phyloP scores from a whole-genome alignment of 139 green algal genomes.

The Trebouxia sp. region DNA sequence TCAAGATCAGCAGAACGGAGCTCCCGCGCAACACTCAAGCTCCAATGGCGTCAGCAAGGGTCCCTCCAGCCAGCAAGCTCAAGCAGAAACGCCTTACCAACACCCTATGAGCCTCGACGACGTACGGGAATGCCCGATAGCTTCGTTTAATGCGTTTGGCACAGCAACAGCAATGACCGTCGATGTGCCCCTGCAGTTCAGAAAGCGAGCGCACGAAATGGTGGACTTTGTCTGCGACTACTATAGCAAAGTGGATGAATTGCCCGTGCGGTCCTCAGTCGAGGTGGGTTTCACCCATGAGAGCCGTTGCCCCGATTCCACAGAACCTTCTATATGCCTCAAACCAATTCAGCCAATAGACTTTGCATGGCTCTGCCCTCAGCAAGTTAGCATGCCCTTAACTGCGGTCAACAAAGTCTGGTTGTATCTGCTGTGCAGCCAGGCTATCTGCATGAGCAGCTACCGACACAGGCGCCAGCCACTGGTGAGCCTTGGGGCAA shows the following conservation, averaged over 20 bases:
- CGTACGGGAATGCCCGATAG: constrained; percentile 16
- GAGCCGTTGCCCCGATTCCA: too few relatives aligned
- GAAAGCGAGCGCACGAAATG: constrained; percentile 56
- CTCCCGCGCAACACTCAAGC: too few relatives aligned
- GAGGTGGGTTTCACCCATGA: constrained; percentile 35
- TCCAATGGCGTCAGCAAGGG: too few relatives aligned
- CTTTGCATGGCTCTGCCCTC: too few relatives aligned
- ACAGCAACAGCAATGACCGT: too few relatives aligned
- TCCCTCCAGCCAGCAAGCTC: neutral
- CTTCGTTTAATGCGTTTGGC: too few relatives aligned
- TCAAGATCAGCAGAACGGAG: too few relatives aligned
- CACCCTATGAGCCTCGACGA: constrained; percentile 47
- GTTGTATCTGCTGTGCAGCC: constrained; percentile 44
- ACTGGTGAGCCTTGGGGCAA: constrained; percentile 51
- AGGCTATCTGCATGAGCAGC: constrained; percentile 57
- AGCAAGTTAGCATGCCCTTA: too few relatives aligned
- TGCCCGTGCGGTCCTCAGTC: constrained; percentile 49
- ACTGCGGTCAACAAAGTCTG: too few relatives aligned
- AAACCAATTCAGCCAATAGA: too few relatives aligned
- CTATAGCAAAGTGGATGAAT: constrained; percentile 30
- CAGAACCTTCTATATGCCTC: too few relatives aligned
- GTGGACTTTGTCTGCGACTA: constrained; percentile 78
- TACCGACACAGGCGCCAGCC: constrained; percentile 60
- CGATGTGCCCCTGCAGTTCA: constrained; percentile 52
- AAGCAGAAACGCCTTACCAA: constrained; percentile 29